Evolutionary conservation across 306 rosid genomes (phyloP), one percentile per base, ranked within the genome.

Genomic region (Trifolium dubium): DNA sequence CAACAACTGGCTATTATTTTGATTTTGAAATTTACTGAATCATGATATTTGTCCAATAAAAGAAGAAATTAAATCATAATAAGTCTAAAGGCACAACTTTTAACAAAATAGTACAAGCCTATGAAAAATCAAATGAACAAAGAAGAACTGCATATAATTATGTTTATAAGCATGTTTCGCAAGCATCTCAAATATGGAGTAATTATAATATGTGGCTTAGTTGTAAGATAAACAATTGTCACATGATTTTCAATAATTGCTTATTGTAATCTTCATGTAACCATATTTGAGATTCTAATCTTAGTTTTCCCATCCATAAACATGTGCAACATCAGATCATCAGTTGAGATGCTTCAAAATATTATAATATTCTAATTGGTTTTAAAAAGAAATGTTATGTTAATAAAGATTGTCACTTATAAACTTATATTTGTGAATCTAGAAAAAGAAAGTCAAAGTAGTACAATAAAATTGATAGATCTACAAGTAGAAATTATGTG

Each of bases 251-350:
- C 18, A 60, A 64, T 64, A 35, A n/a, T 69, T 68, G 19, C 47
- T 68, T 59, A 46, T 61, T 49, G 46, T 12, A 70, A 14, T 70
- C 46, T 50, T 43, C 54, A 62, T 53, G 17, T 32, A 77, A 50
- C 35, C 63, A 12, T 41, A 39, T 39, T 61, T 50, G 49, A 34
- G 74, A 56, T 65, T 44, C 40, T 41, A 73, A 49, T 74, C 75
- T 63, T 60, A 12, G 75, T 80, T 49, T 67, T 73, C 32, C 58
- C 75, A 49, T 60, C 67, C 41, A 59, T 59, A 67, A 74, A 5
- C 83, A 80, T 54, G 76, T 74, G 72, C 72, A 17, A 39, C 40
- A 73, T 67, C 59, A 49, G 23, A 50, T 66, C 55, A 78, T 59
- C 43, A 66, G 28, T 46, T 59, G 40, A 17, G 74, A 74, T 67